These are phyloP conservation scores for Ganoderma sp. DNA, from an alignment of 1,284 basidiomycete species.

Conservation along the genomic window DNA sequence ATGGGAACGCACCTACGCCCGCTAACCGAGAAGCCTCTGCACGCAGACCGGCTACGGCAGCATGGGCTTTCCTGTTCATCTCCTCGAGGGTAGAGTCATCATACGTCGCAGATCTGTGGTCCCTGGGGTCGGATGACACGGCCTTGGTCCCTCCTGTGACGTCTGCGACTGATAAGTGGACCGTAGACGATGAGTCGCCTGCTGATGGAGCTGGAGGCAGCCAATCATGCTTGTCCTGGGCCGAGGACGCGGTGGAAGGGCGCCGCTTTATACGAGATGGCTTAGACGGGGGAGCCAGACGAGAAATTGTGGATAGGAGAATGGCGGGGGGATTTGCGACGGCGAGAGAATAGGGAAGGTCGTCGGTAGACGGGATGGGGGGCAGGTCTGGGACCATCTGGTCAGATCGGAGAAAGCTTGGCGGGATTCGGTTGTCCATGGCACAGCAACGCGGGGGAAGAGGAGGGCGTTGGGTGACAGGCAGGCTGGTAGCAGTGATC, in stretches of 20 bases:
- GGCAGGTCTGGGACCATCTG: slow-evolving; percentile 33
- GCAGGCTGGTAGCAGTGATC: neutral
- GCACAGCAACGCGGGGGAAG: neutral
- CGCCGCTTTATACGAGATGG: slow-evolving; percentile 35
- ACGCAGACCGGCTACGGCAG: slow-evolving; percentile 38
- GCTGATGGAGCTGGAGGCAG: slow-evolving; percentile 36
- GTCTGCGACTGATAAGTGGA: slow-evolving; percentile 22
- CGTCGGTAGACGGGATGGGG: slow-evolving; percentile 27
- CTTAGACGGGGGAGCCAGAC: slow-evolving; percentile 31
- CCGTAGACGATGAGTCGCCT: slow-evolving; percentile 31
- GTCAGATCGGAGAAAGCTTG: slow-evolving; percentile 32
- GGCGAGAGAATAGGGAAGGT: slow-evolving; percentile 33
- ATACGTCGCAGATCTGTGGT: slow-evolving; percentile 15
- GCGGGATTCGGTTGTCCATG: slow-evolving; percentile 23
- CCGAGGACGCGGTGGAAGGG: slow-evolving; percentile 53
- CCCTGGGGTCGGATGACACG: slow-evolving; percentile 19
- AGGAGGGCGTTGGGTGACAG: neutral
- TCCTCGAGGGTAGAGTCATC: slow-evolving; percentile 35
- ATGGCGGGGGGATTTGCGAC: slow-evolving; percentile 28
- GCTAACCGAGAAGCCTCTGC: slow-evolving; percentile 41
- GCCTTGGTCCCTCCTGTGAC: neutral
- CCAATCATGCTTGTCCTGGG: slow-evolving; percentile 36
- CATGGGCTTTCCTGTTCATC: slow-evolving; percentile 39
- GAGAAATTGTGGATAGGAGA: slow-evolving; percentile 33
- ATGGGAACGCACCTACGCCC: slow-evolving; percentile 34